Conservation (phyloP, 441 rosid genomes). For the Dalechampia spathulata region DNA sequence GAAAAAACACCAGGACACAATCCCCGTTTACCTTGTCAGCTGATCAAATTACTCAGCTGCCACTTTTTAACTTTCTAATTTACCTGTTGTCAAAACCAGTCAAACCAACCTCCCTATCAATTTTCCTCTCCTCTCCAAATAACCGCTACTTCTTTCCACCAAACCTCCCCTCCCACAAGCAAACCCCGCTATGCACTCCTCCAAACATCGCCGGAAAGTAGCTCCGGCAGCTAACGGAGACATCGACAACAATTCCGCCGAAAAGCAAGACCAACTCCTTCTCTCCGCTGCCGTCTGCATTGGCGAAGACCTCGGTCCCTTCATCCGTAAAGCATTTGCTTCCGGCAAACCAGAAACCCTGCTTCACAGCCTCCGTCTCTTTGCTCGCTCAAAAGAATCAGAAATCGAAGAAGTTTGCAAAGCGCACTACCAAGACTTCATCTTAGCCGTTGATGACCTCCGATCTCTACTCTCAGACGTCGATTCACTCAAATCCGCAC, state of each 20-base stretch:
- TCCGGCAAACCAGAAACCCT: constrained; percentile 85
- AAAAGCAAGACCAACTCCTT: constrained; percentile 72
- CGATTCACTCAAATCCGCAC: constrained; percentile 83
- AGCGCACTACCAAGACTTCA: constrained; percentile 97
- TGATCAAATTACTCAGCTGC: not conserved
- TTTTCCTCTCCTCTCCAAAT: constrained; percentile 8
- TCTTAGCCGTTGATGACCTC: constrained; percentile 94
- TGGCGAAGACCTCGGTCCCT: constrained; percentile 88
- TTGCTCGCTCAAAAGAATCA: constrained; percentile 80
- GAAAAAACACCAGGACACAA: no score
- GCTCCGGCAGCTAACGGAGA: constrained; percentile 33
- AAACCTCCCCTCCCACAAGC: not conserved
- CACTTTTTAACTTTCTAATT: not conserved
- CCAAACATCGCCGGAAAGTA: constrained; percentile 65
- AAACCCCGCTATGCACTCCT: constrained; percentile 39
- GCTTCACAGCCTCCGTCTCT: constrained; percentile 77
- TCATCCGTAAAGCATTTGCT: constrained; percentile 71
- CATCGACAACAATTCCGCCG: constrained; percentile 66
- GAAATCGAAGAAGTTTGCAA: constrained; percentile 97
- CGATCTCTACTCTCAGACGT: constrained; percentile 96
- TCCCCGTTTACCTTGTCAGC: no score
- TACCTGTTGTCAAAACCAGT: not conserved
- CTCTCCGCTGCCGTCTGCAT: constrained; percentile 89
- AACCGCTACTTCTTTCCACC: not conserved
- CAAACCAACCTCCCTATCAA: constrained; percentile 2